These are phyloP conservation scores for Phytophthora cajani DNA, from an alignment of 352 stramenopile genomes.

Conservation along the genomic window DNA sequence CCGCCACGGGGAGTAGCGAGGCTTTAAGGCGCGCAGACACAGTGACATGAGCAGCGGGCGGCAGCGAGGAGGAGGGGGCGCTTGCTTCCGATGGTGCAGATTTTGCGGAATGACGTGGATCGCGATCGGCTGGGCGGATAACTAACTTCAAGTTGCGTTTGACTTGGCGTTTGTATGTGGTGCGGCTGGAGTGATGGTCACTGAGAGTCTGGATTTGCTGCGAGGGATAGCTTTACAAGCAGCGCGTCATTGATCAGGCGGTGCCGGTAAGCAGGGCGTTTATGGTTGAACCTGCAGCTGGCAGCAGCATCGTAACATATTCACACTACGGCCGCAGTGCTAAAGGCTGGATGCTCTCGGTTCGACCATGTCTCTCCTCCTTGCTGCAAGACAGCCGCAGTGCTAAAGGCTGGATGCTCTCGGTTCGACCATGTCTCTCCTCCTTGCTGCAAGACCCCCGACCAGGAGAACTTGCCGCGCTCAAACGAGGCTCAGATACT, in stretches of 20 bases:
- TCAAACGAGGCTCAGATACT: not conserved
- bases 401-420: not conserved
- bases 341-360: not conserved
- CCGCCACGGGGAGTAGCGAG: conserved; percentile 10
- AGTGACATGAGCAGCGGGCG: conserved; percentile 8
- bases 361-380: not conserved
- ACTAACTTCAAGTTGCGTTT: conserved; percentile 27
- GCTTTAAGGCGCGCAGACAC: conserved; percentile 12
- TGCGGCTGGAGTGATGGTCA: conserved; percentile 16
- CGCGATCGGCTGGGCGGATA: not conserved
- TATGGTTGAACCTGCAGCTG: not conserved
- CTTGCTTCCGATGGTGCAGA: conserved; percentile 43
- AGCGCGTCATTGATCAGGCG: conserved; percentile 16
- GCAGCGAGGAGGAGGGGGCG: not conserved
- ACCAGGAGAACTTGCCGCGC: conserved; percentile 1
- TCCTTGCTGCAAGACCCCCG: too few relatives aligned
- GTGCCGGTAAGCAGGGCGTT: not conserved
- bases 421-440: not conserved
- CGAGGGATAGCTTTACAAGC: conserved; percentile 12
- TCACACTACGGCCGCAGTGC: not conserved
- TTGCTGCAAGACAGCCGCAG: too few relatives aligned
- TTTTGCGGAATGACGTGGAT: conserved; percentile 28
- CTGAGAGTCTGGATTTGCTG: conserved; percentile 22
- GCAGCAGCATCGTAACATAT: conserved; percentile 12
- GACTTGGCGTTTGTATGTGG: conserved; percentile 18